These are phyloP conservation scores for Solanum pimpinellifolium DNA, from an alignment of 257 asterid genomes.

Conservation along the genomic window DNA sequence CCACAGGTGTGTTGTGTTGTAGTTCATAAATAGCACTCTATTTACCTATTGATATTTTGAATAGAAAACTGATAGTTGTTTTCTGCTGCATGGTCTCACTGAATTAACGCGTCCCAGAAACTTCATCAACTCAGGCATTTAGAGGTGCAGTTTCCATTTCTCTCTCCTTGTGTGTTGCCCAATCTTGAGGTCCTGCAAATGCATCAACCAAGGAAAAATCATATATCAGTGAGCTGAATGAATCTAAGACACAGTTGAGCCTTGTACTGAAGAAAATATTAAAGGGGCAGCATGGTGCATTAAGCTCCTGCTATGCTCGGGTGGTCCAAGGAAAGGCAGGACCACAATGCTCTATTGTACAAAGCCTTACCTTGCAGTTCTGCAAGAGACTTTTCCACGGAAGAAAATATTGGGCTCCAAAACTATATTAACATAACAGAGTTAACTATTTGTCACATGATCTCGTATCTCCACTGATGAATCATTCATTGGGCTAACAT, in stretches of 20 bases:
- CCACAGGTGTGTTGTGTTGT: neutral
- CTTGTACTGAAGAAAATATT: neutral
- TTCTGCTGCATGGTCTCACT: neutral
- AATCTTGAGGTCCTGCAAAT: slow-evolving; percentile 56
- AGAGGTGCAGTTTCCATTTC: slow-evolving; percentile 50
- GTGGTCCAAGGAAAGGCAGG: neutral
- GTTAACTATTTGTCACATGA: neutral
- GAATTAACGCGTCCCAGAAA: neutral
- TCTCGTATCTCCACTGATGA: neutral
- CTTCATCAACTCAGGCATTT: slow-evolving; percentile 6
- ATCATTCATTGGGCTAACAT: neutral
- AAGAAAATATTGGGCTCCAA: neutral
- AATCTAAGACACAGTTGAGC: neutral
- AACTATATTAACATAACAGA: neutral
- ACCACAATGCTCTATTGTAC: neutral
- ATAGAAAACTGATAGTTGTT: neutral
- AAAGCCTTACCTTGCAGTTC: neutral
- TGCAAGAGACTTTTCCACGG: neutral
- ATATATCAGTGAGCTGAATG: neutral
- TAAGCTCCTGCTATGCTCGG: neutral
- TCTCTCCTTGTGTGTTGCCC: slow-evolving; percentile 47
- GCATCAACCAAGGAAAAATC: neutral
- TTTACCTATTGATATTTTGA: neutral
- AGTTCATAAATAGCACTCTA: neutral
- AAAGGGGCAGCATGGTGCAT: neutral